Base-by-base conservation (phyloP, 768 basidiomycete species). In the Lactarius sanguifluus region DNA sequence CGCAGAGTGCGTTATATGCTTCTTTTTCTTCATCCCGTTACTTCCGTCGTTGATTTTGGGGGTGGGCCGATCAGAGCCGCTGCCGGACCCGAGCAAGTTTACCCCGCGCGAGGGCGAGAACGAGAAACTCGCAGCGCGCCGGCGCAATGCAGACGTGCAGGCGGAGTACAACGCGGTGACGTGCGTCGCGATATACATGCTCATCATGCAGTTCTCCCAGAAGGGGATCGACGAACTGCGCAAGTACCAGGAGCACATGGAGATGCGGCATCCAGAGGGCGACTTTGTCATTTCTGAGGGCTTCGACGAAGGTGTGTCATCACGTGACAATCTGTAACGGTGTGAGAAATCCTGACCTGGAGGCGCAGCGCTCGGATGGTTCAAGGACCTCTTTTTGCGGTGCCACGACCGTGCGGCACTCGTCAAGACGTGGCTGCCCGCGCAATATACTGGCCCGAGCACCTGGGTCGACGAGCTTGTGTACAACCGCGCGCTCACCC, bases 361-460 rank as follows among this genome's bases (percentile, higher is more conserved):
- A n/a, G 38, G 38, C 45, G 65, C 57, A 93, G 92, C 92, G 7
- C 78, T 92, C 43, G 78, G 86, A 61, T 99, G 95, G 96, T 95
- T 97, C 79, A 92, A 91, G 73, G 87, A 89, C 15, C 90, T 94
- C 69, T 99, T 97, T 76, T 86, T 95, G 72, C 95, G 96, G 74
- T 96, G 94, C 73, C 92, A 92, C 72, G 94, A 96, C 65, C 91
- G 96, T 47, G 92, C 93, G 20, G 88, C 92, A 57, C 76, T 91
- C 20, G 90, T 94, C 52, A 93, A 92, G 83, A 91, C 90, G 0
- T 94, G 92, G 91, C 75, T 94, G 16, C 91, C 92, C 6, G 84
- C 84, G 59, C 90, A 91, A 64, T 91, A 94, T 66, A 85, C 89
- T 23, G 92, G 92, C 1, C 87, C 91, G 0, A 89, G 87, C 73